Base-by-base conservation (phyloP, 2,329 filamentous ascomycete genomes). In the Myriangium duriaei region DNA sequence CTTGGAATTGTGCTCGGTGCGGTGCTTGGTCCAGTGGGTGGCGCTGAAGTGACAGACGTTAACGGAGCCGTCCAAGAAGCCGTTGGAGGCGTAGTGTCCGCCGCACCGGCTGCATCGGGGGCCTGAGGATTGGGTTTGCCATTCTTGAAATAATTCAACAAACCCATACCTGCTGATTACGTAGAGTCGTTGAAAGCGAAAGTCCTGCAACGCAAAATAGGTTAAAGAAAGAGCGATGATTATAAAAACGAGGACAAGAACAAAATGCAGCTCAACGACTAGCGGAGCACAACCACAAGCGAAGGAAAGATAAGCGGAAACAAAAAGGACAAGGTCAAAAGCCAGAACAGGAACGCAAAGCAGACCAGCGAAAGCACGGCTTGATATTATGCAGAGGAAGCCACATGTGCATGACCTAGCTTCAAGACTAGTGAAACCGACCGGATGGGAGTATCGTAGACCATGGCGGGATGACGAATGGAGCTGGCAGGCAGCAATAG, bases 21-120 rank as follows among this genome's bases (percentile, higher is more conserved):
- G 3, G 36, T 68, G 65, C n/a, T 68, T 64, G 12, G 67, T 69
- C 47, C 57, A 60, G 45, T 64, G 65, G 37, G 64, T 60, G 30
- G 26, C 10, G 7, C 64, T 64, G 2, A 59, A 59, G 4, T 13
- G 11, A 16, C 18, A 32, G 16, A 11, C 11, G 5, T 16, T n/a
- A 7, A 26, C 7, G 21, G 21, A 7, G 21, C 21, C 21, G 21
- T n/a, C 21, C 7, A n/a, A 7, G 21, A 7, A 7, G 21, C 21
- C 7, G 21, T 26, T 26, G 21, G n/a, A 7, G 21, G 21, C n/a
- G 21, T n/a, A 7, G 21, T 26, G 7, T 26, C 21, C 7, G 21
- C n/a, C 7, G 21, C 7, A n/a, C 7, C 21, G 7, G 21, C 21
- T 7, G 21, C 21, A 7, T 26, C 21, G n/a, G n/a, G n/a, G n/a